Evolutionary conservation across 129 eudicot species (phyloP).

Genomic region (Lactuca sativa): DNA sequence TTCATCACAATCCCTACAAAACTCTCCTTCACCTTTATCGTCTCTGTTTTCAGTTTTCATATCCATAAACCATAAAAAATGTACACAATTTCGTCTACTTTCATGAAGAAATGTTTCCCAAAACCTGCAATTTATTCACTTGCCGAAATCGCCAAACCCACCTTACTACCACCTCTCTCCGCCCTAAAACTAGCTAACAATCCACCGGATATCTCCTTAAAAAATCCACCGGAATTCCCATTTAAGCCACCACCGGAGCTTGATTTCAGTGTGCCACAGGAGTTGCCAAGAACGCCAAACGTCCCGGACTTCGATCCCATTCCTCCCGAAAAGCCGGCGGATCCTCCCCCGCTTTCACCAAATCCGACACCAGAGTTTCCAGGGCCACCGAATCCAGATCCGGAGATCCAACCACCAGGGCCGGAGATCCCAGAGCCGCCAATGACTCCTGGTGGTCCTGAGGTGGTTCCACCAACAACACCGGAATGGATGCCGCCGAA

Average conservation of each 20-base stretch:
- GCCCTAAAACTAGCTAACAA: not conserved
- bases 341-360: constrained; percentile 25
- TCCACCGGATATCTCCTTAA: constrained; percentile 1
- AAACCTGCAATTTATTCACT: constrained; percentile 20
- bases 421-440: constrained; percentile 38
- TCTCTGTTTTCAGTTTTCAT: not conserved
- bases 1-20: constrained; percentile 2
- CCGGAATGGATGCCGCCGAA: constrained; percentile 33
- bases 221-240: constrained; percentile 6
- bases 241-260: constrained; percentile 3
- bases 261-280: constrained; percentile 14
- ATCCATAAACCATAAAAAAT: not conserved
- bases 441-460: constrained; percentile 33
- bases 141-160: constrained; percentile 15
- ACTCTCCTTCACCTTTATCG: not conserved
- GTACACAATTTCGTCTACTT: constrained; percentile 13
- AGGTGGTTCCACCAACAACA: constrained; percentile 24
- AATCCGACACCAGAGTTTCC: constrained; percentile 33
- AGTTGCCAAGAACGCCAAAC: constrained; percentile 14
- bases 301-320: constrained; percentile 29
- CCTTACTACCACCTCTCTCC: constrained; percentile 7
- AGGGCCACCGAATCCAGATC: constrained; percentile 24
- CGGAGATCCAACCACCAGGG: constrained; percentile 30
- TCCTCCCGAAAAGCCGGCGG: constrained; percentile 27
- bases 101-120: constrained; percentile 18